phyloP scores from a whole-genome alignment of 2,329 filamentous ascomycete species.

The Lithohypha guttulata region DNA sequence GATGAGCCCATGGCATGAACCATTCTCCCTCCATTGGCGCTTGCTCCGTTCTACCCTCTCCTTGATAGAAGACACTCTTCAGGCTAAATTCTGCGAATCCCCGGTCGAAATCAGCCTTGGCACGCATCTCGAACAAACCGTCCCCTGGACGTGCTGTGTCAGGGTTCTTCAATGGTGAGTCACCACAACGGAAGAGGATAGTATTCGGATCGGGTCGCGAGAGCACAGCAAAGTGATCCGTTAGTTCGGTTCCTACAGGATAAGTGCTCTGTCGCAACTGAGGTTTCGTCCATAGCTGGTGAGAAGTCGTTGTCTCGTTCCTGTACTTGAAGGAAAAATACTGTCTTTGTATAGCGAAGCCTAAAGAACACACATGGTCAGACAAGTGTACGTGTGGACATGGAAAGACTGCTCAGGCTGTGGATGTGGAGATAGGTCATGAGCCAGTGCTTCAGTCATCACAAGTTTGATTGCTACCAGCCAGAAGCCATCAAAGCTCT shows the following conservation, averaged over 20 bases:
- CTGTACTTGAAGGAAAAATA: slow-evolving; percentile 18
- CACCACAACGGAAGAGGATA: slow-evolving; percentile 56
- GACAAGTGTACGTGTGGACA: no score
- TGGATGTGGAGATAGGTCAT: no score
- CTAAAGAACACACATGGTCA: slow-evolving; percentile 23
- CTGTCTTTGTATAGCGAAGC: slow-evolving; percentile 32
- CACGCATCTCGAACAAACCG: slow-evolving; percentile 56
- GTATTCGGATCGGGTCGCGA: slow-evolving; percentile 46
- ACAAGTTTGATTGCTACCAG: no score
- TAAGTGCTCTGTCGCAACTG: slow-evolving; percentile 49
- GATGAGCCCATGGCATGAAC: slow-evolving; percentile 35
- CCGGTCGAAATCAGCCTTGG: slow-evolving; percentile 47
- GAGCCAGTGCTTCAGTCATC: no score
- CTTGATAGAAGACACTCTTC: slow-evolving; percentile 55
- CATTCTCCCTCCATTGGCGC: slow-evolving; percentile 33
- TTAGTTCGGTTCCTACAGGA: slow-evolving; percentile 52
- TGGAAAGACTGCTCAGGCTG: no score
- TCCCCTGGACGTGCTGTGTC: slow-evolving; percentile 48
- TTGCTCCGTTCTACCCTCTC: slow-evolving; percentile 33
- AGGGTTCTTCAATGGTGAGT: slow-evolving; percentile 45
- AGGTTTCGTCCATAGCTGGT: slow-evolving; percentile 51
- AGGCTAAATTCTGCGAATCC: slow-evolving; percentile 53
- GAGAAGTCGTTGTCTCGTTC: slow-evolving; percentile 23
- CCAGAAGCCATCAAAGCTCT: no score
- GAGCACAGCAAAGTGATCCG: slow-evolving; percentile 62